phyloP scores from a whole-genome alignment of 768 basidiomycete species.

The Lactifluus rugatus region DNA sequence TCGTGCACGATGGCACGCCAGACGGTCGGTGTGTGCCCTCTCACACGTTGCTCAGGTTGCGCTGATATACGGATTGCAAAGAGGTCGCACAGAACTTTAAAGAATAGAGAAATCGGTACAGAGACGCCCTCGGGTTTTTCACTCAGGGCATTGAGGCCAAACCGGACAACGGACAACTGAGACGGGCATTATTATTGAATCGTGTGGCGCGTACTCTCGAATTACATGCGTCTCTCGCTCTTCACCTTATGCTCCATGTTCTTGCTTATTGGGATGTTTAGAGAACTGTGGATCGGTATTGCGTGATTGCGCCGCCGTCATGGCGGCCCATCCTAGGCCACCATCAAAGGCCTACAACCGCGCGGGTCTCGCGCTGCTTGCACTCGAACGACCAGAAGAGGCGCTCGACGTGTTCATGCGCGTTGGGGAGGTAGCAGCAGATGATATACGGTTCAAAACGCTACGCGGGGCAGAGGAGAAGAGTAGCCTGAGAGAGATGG shows the following conservation, averaged over 20 bases:
- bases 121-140: conserved; percentile 86
- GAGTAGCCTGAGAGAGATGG: too few species aligned
- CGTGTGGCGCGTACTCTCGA: conserved; percentile 94
- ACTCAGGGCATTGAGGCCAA: too few species aligned
- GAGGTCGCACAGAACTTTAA: conserved; percentile 91
- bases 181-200: conserved; percentile 72
- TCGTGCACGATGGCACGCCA: too few species aligned
- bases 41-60: neutral
- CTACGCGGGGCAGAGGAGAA: too few species aligned
- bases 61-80: conserved; percentile 26
- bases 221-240: conserved; percentile 47
- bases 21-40: conserved; percentile 63
- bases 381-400: conserved; percentile 68
- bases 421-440: conserved; percentile 50
- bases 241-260: neutral
- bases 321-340: conserved; percentile 48
- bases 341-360: conserved; percentile 78
- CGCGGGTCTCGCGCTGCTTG: conserved; percentile 66
- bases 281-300: conserved; percentile 87
- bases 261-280: conserved; percentile 22
- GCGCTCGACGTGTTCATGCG: conserved; percentile 73
- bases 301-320: conserved; percentile 69
- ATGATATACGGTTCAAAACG: conserved; percentile 43
- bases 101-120: conserved; percentile 83
- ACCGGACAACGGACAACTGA: conserved; percentile 42